Conservation (phyloP, 2,329 filamentous ascomycete species). For the Purpureocillium takamizusanense region DNA sequence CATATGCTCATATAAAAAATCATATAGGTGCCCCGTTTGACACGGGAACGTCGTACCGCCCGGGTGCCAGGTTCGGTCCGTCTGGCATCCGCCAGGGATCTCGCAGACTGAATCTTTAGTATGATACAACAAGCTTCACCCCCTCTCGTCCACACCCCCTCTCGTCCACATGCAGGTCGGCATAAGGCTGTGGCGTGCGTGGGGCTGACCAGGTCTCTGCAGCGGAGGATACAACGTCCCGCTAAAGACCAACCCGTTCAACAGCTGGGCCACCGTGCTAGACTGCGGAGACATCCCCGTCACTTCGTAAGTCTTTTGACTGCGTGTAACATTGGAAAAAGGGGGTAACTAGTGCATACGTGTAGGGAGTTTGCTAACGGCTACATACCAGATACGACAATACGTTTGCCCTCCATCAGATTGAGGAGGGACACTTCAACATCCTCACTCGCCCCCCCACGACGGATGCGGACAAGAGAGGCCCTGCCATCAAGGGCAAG, state of each 20-base stretch:
- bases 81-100: constrained; percentile 81
- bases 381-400: no score
- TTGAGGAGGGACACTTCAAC: no score
- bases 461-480: constrained; percentile 9
- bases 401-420: no score
- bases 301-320: constrained; percentile 3
- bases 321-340: no score
- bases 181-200: no score
- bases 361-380: no score
- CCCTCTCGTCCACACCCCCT: no score
- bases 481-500: constrained; percentile 9
- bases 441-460: no score
- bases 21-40: constrained; percentile 69
- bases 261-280: constrained; percentile 59
- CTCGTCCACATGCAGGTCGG: no score
- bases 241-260: constrained; percentile 42
- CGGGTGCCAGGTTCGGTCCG: constrained; percentile 76
- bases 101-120: constrained; percentile 80
- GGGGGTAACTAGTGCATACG: no score
- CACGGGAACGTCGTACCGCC: constrained; percentile 76
- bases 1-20: not conserved
- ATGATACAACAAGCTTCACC: constrained; percentile 30
- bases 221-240: constrained; percentile 86
- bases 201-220: constrained; percentile 9
- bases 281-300: constrained; percentile 62